Base-by-base conservation (phyloP, 1,139 yeast genomes). In the Hanseniaspora uvarum region DNA sequence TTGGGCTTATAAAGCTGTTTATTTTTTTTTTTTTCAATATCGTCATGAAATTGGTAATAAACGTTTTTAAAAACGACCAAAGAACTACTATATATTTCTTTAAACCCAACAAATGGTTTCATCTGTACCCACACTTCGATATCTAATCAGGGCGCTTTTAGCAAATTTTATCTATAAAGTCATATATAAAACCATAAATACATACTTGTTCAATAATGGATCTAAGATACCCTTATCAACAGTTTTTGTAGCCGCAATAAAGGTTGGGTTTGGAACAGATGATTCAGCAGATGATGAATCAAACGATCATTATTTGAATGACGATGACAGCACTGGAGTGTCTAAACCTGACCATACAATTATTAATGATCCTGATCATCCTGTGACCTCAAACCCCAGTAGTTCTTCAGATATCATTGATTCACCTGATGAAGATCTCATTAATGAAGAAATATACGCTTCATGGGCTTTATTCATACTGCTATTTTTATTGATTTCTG, bases 381-480 rank as follows among this genome's bases (percentile, higher is more conserved):
- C 30, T 14, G 19, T 18, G 16, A 23, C 63, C 64, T n/a, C 59
- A n/a, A 64, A 59, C 44, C 70, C 68, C 26, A 77, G 73, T 43
- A 77, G 74, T 48, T 62, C 70, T 5, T 79, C 81, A 5, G 69
- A 65, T 44, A 11, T 24, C 12, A 3, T 16, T 3, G n/a, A 36
- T 10, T 86, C 78, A 56, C 34, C 45, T 5, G 85, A 78, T 54
- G 82, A 78, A 50, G 87, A 86, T 63, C 96, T 97, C 0, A 86
- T 88, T n/a, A 82, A 94, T 2, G 96, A 92, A 62, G 98, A 92
- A 68, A 88, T 92, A 62, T 92, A 88, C 67, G 84, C 95, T 10
- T 86, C 96, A 0, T 94, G 98, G 99, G 97, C 98, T 0, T 71
- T 94, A 40, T 89, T 88, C 68, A 94, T 94, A 57, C 75, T 92